Conservation (phyloP, 768 basidiomycete genomes). For the Tylopilus plumbeoviolaceoides region DNA sequence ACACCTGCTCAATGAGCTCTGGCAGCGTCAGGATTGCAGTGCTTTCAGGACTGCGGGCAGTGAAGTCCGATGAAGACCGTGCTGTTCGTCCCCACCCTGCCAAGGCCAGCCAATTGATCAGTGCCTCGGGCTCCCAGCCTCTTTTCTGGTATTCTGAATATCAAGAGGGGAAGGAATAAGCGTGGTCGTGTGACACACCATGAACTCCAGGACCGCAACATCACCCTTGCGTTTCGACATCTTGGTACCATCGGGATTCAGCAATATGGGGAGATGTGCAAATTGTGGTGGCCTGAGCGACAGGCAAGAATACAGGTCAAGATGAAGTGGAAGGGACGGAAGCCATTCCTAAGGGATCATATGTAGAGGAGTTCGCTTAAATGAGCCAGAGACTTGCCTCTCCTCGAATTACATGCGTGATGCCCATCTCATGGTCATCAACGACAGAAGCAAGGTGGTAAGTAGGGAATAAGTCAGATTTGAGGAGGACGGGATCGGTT, state of each 20-base stretch:
- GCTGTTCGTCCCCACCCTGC: constrained; percentile 84
- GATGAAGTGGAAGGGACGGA: constrained; percentile 85
- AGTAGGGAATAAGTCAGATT: constrained; percentile 90
- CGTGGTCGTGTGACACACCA: constrained; percentile 43
- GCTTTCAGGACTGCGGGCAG: constrained; percentile 53
- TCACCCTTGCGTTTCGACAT: constrained; percentile 95
- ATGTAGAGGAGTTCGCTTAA: not conserved
- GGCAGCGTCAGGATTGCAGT: constrained; percentile 57
- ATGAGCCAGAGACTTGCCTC: constrained; percentile 51
- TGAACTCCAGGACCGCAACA: constrained; percentile 81
- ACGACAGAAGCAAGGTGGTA: constrained; percentile 96
- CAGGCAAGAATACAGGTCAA: constrained; percentile 82
- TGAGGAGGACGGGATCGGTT: constrained; percentile 89
- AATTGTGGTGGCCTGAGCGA: constrained; percentile 71
- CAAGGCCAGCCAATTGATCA: constrained; percentile 91
- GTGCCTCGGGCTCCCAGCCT: constrained; percentile 87
- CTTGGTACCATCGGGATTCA: constrained; percentile 89
- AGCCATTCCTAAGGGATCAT: constrained; percentile 78
- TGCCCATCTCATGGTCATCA: constrained; percentile 94
- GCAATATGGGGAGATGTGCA: constrained; percentile 85
- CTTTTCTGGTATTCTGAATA: constrained; percentile 45
- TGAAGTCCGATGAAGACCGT: constrained; percentile 25
- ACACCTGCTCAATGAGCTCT: constrained; percentile 63
- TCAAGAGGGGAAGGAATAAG: not conserved
- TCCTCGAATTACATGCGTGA: constrained; percentile 92